A percentile compares a stretch with the other conserved stretches of the same genome.
phyloP scores from a whole-genome alignment of 2,329 filamentous ascomycete species.

The Beauveria bassiana region DNA sequence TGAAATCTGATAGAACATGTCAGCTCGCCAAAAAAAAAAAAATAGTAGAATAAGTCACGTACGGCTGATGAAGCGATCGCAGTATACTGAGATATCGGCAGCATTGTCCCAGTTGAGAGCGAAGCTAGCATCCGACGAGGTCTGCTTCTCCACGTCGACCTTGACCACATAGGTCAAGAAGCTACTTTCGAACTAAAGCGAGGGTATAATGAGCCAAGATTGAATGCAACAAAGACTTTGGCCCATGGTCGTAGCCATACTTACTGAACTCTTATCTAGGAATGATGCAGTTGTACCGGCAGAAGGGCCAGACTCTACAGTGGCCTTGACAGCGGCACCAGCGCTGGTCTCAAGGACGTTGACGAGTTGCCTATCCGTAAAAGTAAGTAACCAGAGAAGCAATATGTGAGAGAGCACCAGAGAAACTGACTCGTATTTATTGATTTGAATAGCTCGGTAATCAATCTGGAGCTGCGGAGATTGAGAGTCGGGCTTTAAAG shows the following conservation, averaged over 20 bases:
- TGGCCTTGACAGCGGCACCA: neutral
- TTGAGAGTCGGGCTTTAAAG: neutral
- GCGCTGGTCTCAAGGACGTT: neutral
- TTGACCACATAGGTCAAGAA: neutral
- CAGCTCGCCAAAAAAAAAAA: neutral
- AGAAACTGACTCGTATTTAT: neutral
- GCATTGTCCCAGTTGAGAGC: neutral
- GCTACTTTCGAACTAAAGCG: neutral
- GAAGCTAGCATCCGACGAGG: neutral
- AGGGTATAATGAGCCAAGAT: neutral
- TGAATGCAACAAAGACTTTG: rapidly evolving
- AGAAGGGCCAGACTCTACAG: neutral
- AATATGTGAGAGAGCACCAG: neutral
- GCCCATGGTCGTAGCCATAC: too few relatives aligned
- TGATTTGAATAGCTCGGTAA: neutral
- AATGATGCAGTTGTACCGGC: neutral
- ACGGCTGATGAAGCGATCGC: neutral
- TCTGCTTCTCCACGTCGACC: neutral
- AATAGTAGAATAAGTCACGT: neutral
- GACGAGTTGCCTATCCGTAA: neutral
- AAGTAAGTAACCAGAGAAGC: neutral
- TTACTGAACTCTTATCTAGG: neutral
- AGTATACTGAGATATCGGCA: neutral
- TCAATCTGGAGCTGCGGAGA: neutral
- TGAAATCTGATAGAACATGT: neutral